Percentiles rank a stretch among this genome's conserved stretches.
These are phyloP conservation scores for Volvox carteri DNA, from an alignment of 163 green algal genomes.

Conservation along the genomic window DNA sequence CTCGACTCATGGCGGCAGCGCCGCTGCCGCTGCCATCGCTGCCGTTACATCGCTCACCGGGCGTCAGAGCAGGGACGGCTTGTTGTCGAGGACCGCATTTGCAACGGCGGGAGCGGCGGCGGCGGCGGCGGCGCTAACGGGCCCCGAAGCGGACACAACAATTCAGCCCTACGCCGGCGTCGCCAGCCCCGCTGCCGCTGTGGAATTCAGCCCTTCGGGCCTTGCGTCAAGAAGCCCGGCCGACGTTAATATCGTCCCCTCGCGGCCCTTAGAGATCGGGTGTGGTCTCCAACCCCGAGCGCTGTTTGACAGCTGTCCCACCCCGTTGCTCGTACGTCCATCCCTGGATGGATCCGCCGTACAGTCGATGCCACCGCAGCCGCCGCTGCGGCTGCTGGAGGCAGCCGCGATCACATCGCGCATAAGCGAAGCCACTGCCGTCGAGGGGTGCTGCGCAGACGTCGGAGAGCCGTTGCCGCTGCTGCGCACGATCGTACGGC, in stretches of 20 bases:
- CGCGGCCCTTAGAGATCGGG: too few relatives aligned
- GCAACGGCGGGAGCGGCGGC: background rate
- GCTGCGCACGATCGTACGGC: background rate
- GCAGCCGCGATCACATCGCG: too few relatives aligned
- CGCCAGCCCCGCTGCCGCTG: background rate
- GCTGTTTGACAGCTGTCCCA: background rate
- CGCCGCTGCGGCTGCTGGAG: background rate
- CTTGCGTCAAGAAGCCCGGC: too few relatives aligned
- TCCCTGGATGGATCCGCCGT: background rate
- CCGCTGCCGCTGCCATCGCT: background rate
- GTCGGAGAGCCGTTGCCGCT: background rate
- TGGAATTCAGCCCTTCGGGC: too few relatives aligned
- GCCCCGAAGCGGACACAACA: background rate
- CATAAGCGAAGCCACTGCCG: background rate
- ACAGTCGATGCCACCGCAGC: background rate
- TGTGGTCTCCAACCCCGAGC: background rate
- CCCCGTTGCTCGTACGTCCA: background rate
- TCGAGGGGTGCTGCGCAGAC: background rate
- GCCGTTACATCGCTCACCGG: background rate
- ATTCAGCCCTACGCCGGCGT: background rate
- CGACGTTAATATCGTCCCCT: too few relatives aligned
- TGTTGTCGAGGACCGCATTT: background rate
- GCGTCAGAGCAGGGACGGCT: background rate
- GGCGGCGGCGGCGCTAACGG: background rate
- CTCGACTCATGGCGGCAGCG: slow-evolving; percentile 11